Conservation (phyloP, 2,329 filamentous ascomycete genomes). For the Xylaria arbuscula region DNA sequence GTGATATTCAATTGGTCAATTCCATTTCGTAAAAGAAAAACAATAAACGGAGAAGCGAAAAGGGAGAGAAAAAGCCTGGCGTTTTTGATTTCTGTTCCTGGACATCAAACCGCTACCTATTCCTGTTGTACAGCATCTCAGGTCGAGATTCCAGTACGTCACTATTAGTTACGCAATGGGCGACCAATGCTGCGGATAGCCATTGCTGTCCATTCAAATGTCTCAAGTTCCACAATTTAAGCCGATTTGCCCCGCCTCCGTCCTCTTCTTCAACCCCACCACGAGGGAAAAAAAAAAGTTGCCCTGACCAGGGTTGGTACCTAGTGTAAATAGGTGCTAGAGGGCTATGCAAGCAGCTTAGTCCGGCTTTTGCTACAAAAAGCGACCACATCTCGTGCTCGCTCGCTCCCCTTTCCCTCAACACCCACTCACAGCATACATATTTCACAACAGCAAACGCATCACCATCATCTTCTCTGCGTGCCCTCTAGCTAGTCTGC, state of each 20-base stretch:
- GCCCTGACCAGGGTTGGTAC: constrained; percentile 14
- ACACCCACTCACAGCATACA: constrained; percentile 6
- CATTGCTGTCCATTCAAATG: constrained; percentile 26
- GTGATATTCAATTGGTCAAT: constrained; percentile 9
- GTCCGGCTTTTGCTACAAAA: constrained; percentile 22
- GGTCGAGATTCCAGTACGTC: constrained; percentile 26
- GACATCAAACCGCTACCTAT: constrained; percentile 9
- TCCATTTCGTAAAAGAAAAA: not conserved
- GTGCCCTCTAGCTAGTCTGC: not conserved
- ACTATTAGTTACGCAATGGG: constrained; percentile 18
- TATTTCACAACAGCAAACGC: constrained; percentile 6
- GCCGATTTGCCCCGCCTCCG: constrained; percentile 9
- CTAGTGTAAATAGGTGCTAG: not conserved
- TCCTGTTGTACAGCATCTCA: constrained; percentile 8
- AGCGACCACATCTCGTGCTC: constrained; percentile 2
- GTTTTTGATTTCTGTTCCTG: not conserved
- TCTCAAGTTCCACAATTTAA: constrained; percentile 22
- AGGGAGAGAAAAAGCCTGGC: not conserved
- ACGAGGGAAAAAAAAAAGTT: constrained; percentile 23
- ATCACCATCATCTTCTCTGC: not conserved
- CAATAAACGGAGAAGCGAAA: not conserved
- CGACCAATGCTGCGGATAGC: not conserved
- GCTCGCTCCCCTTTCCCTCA: constrained; percentile 6
- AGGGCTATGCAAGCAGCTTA: constrained; percentile 29
- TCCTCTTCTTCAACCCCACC: constrained; percentile 23